These are phyloP conservation scores for Cryphonectria carpinicola DNA, from an alignment of 2,329 filamentous ascomycete genomes.

Conservation along the genomic window DNA sequence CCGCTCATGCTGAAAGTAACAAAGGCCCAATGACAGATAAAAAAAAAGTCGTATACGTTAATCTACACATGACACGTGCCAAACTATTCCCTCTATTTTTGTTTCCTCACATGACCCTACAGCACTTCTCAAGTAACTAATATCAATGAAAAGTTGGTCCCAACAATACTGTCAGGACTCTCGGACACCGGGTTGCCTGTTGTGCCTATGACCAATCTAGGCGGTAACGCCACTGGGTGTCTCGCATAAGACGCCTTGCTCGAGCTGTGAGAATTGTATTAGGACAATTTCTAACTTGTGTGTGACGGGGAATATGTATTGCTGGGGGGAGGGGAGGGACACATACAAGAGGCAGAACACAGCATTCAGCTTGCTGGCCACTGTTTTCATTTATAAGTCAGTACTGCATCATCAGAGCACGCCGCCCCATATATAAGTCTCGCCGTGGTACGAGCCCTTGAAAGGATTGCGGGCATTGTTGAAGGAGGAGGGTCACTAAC, in stretches of 20 bases:
- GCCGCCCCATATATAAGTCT: background rate
- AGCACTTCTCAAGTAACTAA: background rate
- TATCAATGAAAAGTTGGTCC: background rate
- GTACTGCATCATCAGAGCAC: background rate
- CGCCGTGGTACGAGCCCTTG: background rate
- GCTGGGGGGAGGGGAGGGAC: background rate
- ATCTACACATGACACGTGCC: background rate
- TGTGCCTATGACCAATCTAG: constrained; percentile 27
- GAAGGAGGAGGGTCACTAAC: background rate
- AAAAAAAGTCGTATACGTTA: background rate
- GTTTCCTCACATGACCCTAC: background rate
- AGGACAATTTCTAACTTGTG: background rate
- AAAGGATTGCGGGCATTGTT: background rate
- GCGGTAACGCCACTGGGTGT: constrained; percentile 36
- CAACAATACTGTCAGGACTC: background rate
- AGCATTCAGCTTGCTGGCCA: constrained; percentile 62
- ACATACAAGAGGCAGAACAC: constrained; percentile 53
- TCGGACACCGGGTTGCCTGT: background rate
- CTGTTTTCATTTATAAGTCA: background rate
- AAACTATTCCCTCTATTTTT: background rate
- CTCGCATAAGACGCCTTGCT: constrained; percentile 41
- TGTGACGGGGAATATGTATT: background rate
- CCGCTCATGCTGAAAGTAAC: background rate
- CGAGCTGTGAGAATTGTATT: constrained; percentile 33
- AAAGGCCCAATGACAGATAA: background rate